Conservation (phyloP, 257 asterid species). For the Salvia hispanica region DNA sequence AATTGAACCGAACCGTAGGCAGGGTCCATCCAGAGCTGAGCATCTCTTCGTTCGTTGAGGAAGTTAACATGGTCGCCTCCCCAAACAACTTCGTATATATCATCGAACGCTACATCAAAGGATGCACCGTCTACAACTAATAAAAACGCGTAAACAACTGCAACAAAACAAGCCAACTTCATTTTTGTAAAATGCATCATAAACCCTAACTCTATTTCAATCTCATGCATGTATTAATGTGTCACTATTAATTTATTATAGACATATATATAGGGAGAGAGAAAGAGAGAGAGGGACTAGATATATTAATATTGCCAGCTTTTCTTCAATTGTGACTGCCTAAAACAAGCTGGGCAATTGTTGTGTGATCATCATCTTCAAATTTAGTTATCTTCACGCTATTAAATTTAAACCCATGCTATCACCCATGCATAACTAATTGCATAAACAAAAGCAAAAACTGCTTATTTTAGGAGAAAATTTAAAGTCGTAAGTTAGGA, state of each 20-base stretch:
- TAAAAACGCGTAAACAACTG: conserved; percentile 7
- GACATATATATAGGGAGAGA: neutral
- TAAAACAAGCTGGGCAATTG: conserved; percentile 31
- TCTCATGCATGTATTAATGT: neutral
- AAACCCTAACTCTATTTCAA: conserved; percentile 15
- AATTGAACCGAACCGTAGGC: conserved; percentile 45
- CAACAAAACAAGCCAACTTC: conserved; percentile 27
- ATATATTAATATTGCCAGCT: neutral
- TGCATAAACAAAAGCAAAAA: conserved; percentile 8
- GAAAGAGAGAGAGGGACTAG: neutral
- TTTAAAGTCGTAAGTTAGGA: conserved; percentile 13
- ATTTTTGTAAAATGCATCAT: conserved; percentile 7
- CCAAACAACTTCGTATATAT: conserved; percentile 45
- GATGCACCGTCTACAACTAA: conserved; percentile 22
- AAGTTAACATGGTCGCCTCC: conserved; percentile 47
- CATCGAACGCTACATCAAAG: conserved; percentile 33
- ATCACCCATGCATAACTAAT: conserved; percentile 37
- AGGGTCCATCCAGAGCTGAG: conserved; percentile 52
- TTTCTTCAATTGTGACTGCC: conserved; percentile 6
- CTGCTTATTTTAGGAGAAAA: conserved; percentile 24
- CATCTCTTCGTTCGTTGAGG: conserved; percentile 45
- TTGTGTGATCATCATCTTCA: conserved; percentile 42
- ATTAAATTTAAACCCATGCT: conserved; percentile 35
- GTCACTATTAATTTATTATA: neutral
- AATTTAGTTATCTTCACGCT: conserved; percentile 36